Evolutionary conservation across 805 yeast genomes (phyloP), one percentile per base, ranked within the genome.

Genomic region (Candida andamanensis): DNA sequence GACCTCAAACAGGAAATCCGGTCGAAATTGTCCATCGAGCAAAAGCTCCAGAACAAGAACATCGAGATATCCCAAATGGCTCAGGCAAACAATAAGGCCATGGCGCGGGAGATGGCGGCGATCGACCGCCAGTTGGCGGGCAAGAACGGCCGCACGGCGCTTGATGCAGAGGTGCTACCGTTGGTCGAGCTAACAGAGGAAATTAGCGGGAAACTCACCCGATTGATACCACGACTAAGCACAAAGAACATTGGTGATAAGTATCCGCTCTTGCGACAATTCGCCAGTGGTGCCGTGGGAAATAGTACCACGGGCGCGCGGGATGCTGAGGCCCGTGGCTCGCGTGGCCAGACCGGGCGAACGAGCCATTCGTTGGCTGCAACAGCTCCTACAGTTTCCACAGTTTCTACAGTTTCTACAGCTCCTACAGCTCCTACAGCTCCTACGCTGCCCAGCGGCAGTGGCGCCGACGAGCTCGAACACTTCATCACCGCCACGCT

Each of bases 41-140:
- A 64, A 44, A 52, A 50, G 36, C 53, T 66, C 25, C 72, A 65
- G 43, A 52, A 50, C 37, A 60, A 60, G 34, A 65, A 65, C 41
- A 57, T 63, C 16, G 50, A 49, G 23, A 50, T 63, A 10, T 57
- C 60, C 13, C 61, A 61, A 37, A 39, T 49, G 25, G 48, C 56
- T 19, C 32, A 35, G 4, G 12, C 47, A 37, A 31, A 40, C 34
- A 20, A 40, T 52, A 24, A 49, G 45, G 22, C 46, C 42, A 29
- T 37, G 22, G 25, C 25, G 11, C 6, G n/a, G 2, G 40, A 36
- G 17, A 31, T 27, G 5, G 33, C 29, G 25, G 13, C 31, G 10
- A 28, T 40, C 16, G 24, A 26, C 15, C 36, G 28, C 18, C 24
- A 30, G 2, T 5, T 36, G 6, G 22, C 14, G 11, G 12, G 27